A percentile compares a stretch with the other conserved stretches of the same genome.
These are phyloP conservation scores for Diplodia mutila DNA, from an alignment of 2,329 filamentous ascomycete species.

Conservation along the genomic window DNA sequence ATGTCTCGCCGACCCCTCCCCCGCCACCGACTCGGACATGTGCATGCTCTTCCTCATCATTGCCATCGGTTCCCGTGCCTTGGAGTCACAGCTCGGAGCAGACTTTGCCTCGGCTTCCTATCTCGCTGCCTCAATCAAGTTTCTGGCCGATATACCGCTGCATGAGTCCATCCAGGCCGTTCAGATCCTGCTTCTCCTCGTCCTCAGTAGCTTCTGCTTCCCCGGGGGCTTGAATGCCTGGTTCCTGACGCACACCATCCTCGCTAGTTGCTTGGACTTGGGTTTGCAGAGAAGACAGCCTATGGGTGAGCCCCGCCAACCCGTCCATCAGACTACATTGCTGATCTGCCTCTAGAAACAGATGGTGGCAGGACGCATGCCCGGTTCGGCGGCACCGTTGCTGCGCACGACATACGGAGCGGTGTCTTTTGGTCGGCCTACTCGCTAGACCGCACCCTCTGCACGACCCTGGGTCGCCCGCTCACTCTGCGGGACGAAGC, in stretches of 20 bases:
- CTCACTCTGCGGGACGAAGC: slow-evolving; percentile 61
- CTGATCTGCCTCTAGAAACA: not conserved
- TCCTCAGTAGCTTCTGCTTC: slow-evolving; percentile 57
- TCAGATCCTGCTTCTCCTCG: slow-evolving; percentile 53
- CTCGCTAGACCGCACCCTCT: slow-evolving; percentile 55
- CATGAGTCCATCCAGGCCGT: slow-evolving; percentile 55
- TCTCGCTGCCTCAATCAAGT: slow-evolving; percentile 53
- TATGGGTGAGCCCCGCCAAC: not conserved
- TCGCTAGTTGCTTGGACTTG: slow-evolving; percentile 56
- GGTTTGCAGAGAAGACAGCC: slow-evolving; percentile 51
- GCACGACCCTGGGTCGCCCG: slow-evolving; percentile 61
- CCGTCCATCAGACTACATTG: not conserved
- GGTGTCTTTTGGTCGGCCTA: slow-evolving; percentile 61
- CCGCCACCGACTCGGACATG: not conserved
- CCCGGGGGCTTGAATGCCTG: slow-evolving; percentile 57
- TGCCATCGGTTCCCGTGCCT: slow-evolving; percentile 53
- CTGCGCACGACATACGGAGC: slow-evolving; percentile 59
- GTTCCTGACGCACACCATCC: slow-evolving; percentile 61
- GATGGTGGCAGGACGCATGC: slow-evolving; percentile 38
- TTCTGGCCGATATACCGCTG: slow-evolving; percentile 52
- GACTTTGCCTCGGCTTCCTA: slow-evolving; percentile 55
- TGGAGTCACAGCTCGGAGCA: slow-evolving; percentile 50
- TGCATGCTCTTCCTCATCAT: slow-evolving; percentile 41
- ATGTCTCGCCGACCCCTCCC: not conserved
- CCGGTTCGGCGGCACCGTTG: slow-evolving; percentile 42